phyloP scores from a whole-genome alignment of 306 rosid genomes.

The Lithocarpus polystachyus region DNA sequence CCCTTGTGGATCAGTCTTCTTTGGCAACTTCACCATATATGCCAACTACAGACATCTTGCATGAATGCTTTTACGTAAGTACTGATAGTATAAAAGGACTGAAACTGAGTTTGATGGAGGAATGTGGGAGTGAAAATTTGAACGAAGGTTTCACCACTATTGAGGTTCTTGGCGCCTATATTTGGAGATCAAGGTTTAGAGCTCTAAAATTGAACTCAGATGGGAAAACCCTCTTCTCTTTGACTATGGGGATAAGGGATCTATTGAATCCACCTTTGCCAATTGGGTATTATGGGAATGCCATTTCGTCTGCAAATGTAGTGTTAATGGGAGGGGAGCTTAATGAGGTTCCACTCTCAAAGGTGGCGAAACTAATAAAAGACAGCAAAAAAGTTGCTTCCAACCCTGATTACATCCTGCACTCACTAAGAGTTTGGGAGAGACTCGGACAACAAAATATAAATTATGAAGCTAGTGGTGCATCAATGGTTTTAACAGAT shows the following conservation, averaged over 20 bases:
- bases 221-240: slow-evolving; percentile 33
- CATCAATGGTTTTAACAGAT: slow-evolving; percentile 43
- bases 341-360: slow-evolving; percentile 33
- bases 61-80: slow-evolving; percentile 28
- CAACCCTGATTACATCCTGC: slow-evolving; percentile 24
- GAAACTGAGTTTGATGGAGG: slow-evolving; percentile 32
- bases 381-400: slow-evolving; percentile 31
- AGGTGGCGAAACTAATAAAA: slow-evolving; percentile 45
- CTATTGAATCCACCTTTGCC: slow-evolving; percentile 45
- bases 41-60: slow-evolving; percentile 34
- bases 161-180: slow-evolving; percentile 49
- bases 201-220: slow-evolving; percentile 37
- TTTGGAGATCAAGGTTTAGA: slow-evolving; percentile 52
- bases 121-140: not conserved
- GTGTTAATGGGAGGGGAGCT: slow-evolving; percentile 45
- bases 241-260: slow-evolving; percentile 46
- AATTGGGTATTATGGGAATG: slow-evolving; percentile 61
- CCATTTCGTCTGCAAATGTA: slow-evolving; percentile 29
- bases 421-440: slow-evolving; percentile 29
- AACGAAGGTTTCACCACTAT: slow-evolving; percentile 40
- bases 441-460: slow-evolving; percentile 11
- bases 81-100: slow-evolving; percentile 34
- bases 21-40: slow-evolving; percentile 44
- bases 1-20: slow-evolving; percentile 17
- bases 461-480: slow-evolving; percentile 32